Percentiles rank a stretch among this genome's conserved stretches.
Evolutionary conservation across 768 basidiomycete species (phyloP).

Genomic region (Naganishia randhawae): DNA sequence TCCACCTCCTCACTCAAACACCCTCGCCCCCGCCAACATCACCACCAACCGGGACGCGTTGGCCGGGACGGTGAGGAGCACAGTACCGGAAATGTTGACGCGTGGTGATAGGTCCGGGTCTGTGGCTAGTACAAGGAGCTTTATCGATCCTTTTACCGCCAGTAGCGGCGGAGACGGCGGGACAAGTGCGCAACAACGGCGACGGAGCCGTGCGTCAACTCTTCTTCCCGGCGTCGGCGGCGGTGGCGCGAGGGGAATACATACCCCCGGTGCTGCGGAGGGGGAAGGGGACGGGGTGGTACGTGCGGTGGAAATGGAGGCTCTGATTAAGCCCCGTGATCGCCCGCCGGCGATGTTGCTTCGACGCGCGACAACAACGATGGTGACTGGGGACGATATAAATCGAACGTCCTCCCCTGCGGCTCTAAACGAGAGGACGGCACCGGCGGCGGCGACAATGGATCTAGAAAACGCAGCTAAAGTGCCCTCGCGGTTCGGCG

Average conservation of each 20-base stretch:
- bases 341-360: slow-evolving; percentile 47
- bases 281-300: not conserved
- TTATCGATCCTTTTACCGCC: too few species aligned
- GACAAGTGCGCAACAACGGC: too few species aligned
- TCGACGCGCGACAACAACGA: slow-evolving; percentile 41
- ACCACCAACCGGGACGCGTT: too few species aligned
- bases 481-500: slow-evolving; percentile 40
- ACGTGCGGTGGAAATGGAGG: slow-evolving; percentile 41
- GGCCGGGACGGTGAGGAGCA: too few species aligned
- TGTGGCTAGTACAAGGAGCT: too few species aligned
- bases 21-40: not conserved
- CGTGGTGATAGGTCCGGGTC: not conserved
- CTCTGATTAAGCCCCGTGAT: slow-evolving; percentile 39
- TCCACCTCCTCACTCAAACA: too few species aligned
- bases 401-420: slow-evolving; percentile 31
- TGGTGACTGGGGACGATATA: too few species aligned
- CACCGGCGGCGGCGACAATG: slow-evolving; percentile 23
- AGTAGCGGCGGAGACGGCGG: too few species aligned
- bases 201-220: too few species aligned
- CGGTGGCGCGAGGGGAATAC: not conserved
- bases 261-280: not conserved
- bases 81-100: too few species aligned
- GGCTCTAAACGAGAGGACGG: too few species aligned
- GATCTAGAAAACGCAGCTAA: slow-evolving; percentile 24
- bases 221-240: too few species aligned